Conservation (phyloP, 768 basidiomycete species). For the Russula foetens region DNA sequence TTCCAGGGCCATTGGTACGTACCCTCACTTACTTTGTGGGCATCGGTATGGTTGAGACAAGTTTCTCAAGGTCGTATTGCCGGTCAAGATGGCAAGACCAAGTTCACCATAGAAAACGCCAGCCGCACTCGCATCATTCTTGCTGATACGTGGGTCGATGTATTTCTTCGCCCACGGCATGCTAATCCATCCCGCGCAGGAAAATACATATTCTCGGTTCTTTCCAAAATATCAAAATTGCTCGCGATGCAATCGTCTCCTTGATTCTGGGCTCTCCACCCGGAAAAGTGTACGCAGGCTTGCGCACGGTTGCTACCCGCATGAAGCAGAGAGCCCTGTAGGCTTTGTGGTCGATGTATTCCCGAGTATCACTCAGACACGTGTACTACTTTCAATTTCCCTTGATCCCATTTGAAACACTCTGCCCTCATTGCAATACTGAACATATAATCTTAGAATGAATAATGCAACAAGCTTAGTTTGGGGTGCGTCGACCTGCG, state of each 20-base stretch:
- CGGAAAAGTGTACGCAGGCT: constrained; percentile 85
- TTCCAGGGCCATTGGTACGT: constrained; percentile 88
- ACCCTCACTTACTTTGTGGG: neutral
- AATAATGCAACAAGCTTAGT: neutral
- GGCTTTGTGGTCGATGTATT: constrained; percentile 3
- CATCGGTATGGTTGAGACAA: neutral
- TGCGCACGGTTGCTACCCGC: constrained; percentile 85
- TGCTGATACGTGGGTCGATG: constrained; percentile 78
- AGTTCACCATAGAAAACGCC: constrained; percentile 97
- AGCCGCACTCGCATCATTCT: constrained; percentile 96
- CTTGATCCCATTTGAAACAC: too few species aligned
- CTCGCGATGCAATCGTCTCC: constrained; percentile 91
- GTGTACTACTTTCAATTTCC: neutral
- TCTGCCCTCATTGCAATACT: neutral
- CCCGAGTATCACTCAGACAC: neutral
- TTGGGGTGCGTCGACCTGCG: neutral
- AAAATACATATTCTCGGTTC: constrained; percentile 99
- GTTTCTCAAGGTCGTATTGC: constrained; percentile 76
- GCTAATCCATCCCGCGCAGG: constrained; percentile 35
- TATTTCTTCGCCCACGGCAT: constrained; percentile 10
- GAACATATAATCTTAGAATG: neutral
- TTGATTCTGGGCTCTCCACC: constrained; percentile 93
- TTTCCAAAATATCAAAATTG: constrained; percentile 97
- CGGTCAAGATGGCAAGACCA: constrained; percentile 97
- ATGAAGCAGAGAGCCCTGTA: constrained; percentile 89